phyloP scores from a whole-genome alignment of 169 alveolate species.

The Eimeria acervulina region DNA sequence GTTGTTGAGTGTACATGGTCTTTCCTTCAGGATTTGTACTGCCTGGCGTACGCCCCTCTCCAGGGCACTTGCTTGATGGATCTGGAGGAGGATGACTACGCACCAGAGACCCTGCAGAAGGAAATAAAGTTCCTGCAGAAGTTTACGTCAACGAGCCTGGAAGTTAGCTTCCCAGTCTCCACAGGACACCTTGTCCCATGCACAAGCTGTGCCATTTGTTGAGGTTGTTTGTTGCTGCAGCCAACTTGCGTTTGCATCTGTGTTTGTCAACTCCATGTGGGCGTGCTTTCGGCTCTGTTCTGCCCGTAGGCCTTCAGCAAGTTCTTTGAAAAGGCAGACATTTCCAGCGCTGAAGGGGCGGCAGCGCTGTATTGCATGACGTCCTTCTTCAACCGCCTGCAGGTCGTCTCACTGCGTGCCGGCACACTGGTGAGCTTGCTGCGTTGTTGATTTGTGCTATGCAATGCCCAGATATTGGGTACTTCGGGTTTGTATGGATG shows the following conservation, averaged over 20 bases:
- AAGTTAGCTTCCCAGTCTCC: constrained; percentile 1
- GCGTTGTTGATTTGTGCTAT: background rate
- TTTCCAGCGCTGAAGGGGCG: constrained; percentile 62
- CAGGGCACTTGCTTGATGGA: constrained; percentile 81
- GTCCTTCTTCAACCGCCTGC: constrained; percentile 81
- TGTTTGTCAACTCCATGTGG: background rate
- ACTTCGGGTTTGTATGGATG: background rate
- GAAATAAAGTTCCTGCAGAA: constrained; percentile 57
- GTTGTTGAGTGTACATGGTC: background rate
- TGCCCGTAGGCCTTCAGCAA: constrained; percentile 55
- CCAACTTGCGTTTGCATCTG: background rate
- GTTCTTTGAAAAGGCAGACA: constrained; percentile 61
- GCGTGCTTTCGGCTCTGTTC: background rate
- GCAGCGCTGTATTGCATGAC: constrained; percentile 78
- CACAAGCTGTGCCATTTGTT: background rate
- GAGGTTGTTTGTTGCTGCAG: background rate
- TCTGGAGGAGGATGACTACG: constrained; percentile 72
- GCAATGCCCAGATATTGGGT: background rate
- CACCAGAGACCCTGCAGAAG: constrained; percentile 71
- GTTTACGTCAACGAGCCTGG: constrained; percentile 46
- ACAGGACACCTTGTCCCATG: background rate
- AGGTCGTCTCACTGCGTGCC: constrained; percentile 70
- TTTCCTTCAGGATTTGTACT: constrained; percentile 76
- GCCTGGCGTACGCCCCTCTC: constrained; percentile 81
- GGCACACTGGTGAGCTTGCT: constrained; percentile 77